Percentiles rank a stretch among this genome's conserved stretches.
Evolutionary conservation across 306 rosid genomes (phyloP).

Genomic region (Prunus salicina): DNA sequence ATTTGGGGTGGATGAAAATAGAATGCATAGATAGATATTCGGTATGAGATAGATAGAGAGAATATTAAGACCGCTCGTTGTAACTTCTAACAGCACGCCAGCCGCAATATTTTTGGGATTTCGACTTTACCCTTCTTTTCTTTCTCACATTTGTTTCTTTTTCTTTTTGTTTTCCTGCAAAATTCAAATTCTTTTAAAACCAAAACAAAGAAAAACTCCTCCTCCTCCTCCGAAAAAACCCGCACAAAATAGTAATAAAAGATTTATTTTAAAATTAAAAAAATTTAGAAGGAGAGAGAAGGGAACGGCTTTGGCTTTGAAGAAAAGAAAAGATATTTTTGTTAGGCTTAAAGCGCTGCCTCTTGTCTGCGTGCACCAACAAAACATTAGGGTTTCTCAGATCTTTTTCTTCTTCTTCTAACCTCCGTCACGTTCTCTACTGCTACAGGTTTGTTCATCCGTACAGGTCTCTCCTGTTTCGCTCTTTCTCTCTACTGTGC

Average conservation of each 20-base stretch:
- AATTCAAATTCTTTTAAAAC: background rate
- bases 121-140: background rate
- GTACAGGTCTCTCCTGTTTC: conserved; percentile 4
- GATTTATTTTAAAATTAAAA: background rate
- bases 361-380: conserved; percentile 24
- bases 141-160: background rate
- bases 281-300: background rate
- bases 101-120: background rate
- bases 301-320: background rate
- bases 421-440: conserved; percentile 28
- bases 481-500: background rate
- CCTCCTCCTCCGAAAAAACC: background rate
- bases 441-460: conserved; percentile 21
- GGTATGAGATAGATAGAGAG: background rate
- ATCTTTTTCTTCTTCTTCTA: conserved; percentile 29
- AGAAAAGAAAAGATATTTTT: conserved; percentile 37
- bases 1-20: background rate
- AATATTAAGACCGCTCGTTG: background rate
- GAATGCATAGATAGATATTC: background rate
- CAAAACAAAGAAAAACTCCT: background rate
- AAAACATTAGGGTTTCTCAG: conserved; percentile 54
- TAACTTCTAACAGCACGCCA: background rate
- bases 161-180: background rate
- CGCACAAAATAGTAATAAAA: background rate
- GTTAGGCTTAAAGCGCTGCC: conserved; percentile 37